Base-by-base conservation (phyloP, 2,329 filamentous ascomycete genomes). In the Dendrostoma leiphaemia region DNA sequence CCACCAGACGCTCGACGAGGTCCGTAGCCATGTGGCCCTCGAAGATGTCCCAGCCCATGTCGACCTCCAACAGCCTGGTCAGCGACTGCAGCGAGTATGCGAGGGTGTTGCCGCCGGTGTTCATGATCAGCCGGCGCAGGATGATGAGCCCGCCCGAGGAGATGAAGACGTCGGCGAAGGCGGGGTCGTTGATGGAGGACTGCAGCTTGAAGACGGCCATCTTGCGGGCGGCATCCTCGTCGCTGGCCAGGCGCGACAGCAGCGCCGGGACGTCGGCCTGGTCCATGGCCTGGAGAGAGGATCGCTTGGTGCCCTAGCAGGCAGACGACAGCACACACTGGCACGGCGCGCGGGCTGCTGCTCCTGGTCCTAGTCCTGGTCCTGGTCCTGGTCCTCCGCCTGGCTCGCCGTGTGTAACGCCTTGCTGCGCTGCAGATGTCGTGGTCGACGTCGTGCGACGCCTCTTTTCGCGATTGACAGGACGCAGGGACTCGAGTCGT, bases 181-280 rank as follows among this genome's bases (percentile, higher is more conserved):
- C 89, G 24, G 93, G 93, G 73, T 99, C 94, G 68, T 92, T 93
- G 72, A 99, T 96, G 59, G 90, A 91, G 60, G 84, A 88, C 73
- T 99, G 94, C 61, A 99, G 84, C 76, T 97, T 97, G 82, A 99
- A 99, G 58, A 95, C 94, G 57, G 94, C 94, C 90, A 97, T 97
- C 73, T 99, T 99, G 67, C 92, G 90, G 63, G 90, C 87, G 53
- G 90, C 92, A 78, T 99, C 94, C 73, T 96, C 84, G 63, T 86
- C 82, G 72, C 83, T 86, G 37, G 81, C 76, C 58, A 87, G 75
- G 61, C 83, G 83, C 73, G 81, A 76, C 63, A 87, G 75, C 62
- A 87, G 78, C 68, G 81, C 80, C 46, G 84, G 84, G 62, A 87
- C 84, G 63, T 86, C 84, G 63, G 81, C 82, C 73, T 86, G 83